Conservation (phyloP, 2,329 filamentous ascomycete species). For the Monilinia fructicola region DNA sequence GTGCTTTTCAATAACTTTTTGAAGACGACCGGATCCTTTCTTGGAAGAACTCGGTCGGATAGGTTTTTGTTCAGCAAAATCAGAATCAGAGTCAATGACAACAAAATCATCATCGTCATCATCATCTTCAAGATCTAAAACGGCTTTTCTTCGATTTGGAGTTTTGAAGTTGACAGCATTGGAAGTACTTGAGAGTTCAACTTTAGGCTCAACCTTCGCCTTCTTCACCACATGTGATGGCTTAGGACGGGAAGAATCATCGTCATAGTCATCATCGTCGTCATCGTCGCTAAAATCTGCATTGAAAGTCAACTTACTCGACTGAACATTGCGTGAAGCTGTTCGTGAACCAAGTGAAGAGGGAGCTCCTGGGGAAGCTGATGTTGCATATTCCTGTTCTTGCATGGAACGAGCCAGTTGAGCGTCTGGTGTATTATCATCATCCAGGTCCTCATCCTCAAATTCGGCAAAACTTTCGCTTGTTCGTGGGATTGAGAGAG, state of each 20-base stretch:
- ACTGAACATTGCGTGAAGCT: slow-evolving; percentile 29
- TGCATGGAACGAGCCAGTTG: slow-evolving; percentile 58
- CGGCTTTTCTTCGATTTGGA: slow-evolving; percentile 25
- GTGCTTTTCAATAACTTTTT: slow-evolving; percentile 5
- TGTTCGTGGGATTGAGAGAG: slow-evolving; percentile 45
- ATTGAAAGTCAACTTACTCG: slow-evolving; percentile 26
- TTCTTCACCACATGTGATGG: slow-evolving; percentile 26
- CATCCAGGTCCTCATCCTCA: slow-evolving; percentile 42
- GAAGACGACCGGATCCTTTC: slow-evolving; percentile 2
- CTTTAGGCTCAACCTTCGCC: slow-evolving; percentile 35
- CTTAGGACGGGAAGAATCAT: slow-evolving; percentile 18
- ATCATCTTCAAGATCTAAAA: slow-evolving; percentile 28
- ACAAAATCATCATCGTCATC: slow-evolving; percentile 32
- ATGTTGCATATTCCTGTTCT: slow-evolving; percentile 49
- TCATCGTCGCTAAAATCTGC: slow-evolving; percentile 22
- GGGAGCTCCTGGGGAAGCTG: slow-evolving; percentile 40
- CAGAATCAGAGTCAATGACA: slow-evolving; percentile 30
- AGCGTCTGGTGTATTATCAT: slow-evolving; percentile 49
- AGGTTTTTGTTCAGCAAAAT: slow-evolving; percentile 22
- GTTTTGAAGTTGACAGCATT: slow-evolving; percentile 34
- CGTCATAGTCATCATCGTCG: slow-evolving; percentile 26
- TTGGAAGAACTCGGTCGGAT: not conserved
- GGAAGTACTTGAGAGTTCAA: slow-evolving; percentile 34
- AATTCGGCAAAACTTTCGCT: slow-evolving; percentile 50
- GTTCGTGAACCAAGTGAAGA: slow-evolving; percentile 28